Base-by-base conservation (phyloP, 441 rosid species). In the Gossypium trilobum region DNA sequence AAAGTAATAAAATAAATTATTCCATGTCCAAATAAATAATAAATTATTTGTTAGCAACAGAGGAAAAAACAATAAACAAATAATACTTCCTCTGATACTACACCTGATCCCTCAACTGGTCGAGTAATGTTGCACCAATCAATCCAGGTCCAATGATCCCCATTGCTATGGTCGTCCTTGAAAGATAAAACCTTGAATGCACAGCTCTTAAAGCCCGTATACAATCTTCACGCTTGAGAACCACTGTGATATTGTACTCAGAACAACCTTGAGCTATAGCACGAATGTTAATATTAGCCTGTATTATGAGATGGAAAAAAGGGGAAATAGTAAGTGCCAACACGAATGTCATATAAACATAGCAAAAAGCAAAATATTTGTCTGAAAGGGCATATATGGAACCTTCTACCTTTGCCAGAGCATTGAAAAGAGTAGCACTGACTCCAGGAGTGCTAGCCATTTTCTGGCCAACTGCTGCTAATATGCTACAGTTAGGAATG, bases 231-330 rank as follows among this genome's bases (percentile, higher is more conserved):
- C 89, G 88, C 83, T 85, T 89, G 55, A 93, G 64, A 17, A 91
- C 97, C 27, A 83, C 97, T 0, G 98, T 93, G 69, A 93, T 80
- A 72, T 93, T 93, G 78, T 88, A 93, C 80, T 93, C 98, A 1
- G 98, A 93, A 79, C 97, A 93, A 68, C 98, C 98, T 88, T 93
- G 98, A 79, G 97, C 95, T 82, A 91, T 88, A 57, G 96, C 97
- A 39, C 94, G 97, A 64, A 91, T 79, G 75, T 93, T 93, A 54
- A 91, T 85, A 80, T 81, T 93, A 69, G 98, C 98, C 98, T 93
- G 90, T 74, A 84, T 33, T 51, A 44, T 50, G 70, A 74, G 14
- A 20, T 39, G 16, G 74, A 20, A 11, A 52, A 3, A 51, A 65
- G 51, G 5, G 46, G 22, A 44, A 23, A 46, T 44, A 62, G 56